Conservation (phyloP, 1,284 basidiomycete species). For the Golubevia sp. region DNA sequence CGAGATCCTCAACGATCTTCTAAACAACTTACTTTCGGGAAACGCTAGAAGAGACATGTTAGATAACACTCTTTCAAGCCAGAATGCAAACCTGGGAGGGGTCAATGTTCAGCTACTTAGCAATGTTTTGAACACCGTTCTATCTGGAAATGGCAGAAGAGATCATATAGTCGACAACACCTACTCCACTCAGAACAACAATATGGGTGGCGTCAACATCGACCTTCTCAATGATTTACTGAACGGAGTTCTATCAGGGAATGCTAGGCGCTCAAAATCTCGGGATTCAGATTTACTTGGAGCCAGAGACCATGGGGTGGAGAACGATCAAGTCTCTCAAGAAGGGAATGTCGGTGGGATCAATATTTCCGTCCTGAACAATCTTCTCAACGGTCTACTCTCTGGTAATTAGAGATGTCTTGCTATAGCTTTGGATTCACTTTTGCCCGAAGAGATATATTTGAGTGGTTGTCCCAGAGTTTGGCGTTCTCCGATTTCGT, state of each 20-base stretch:
- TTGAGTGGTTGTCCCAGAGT: too few species aligned
- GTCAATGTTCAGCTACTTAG: conserved; percentile 4
- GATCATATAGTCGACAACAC: too few species aligned
- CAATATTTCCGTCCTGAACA: conserved; percentile 34
- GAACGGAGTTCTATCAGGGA: not conserved
- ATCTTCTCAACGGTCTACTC: conserved; percentile 32
- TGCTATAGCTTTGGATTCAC: too few species aligned
- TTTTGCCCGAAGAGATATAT: too few species aligned
- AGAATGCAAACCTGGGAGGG: conserved; percentile 6
- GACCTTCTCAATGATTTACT: not conserved
- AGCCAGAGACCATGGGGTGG: not conserved
- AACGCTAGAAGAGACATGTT: not conserved
- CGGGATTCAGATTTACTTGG: not conserved
- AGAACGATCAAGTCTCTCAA: conserved; percentile 19
- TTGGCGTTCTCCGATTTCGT: too few species aligned
- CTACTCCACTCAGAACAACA: not conserved
- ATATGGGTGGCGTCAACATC: not conserved
- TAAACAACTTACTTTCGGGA: not conserved
- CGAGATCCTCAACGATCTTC: not conserved
- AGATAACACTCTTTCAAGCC: not conserved
- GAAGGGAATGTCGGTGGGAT: conserved; percentile 24
- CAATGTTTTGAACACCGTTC: conserved; percentile 8
- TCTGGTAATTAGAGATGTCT: conserved; percentile 3
- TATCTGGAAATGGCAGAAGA: not conserved
- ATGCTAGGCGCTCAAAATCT: not conserved